Conservation (phyloP, 805 yeast species). For the Starmera amethionina region DNA sequence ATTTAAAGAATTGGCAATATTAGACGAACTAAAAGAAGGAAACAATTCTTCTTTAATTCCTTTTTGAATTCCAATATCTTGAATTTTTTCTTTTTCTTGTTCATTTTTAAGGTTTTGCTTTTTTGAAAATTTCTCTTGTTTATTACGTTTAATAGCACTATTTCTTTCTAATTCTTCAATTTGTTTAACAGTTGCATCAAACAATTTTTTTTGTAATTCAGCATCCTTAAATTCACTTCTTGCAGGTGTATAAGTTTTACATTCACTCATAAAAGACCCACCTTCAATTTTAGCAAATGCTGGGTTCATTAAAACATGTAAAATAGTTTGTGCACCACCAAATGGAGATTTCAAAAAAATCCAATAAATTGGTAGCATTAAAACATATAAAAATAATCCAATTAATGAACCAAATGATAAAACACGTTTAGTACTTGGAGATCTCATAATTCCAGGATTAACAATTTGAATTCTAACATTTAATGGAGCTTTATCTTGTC, state of each 20-base stretch:
- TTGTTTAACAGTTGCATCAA: constrained; percentile 46
- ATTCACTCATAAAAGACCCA: constrained; percentile 67
- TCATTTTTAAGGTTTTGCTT: constrained; percentile 1
- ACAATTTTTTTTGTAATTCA: constrained; percentile 51
- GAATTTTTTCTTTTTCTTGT: neutral
- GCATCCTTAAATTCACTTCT: constrained; percentile 57
- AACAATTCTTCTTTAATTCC: neutral
- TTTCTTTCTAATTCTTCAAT: constrained; percentile 57
- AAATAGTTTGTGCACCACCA: constrained; percentile 72
- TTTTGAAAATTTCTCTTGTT: constrained; percentile 13
- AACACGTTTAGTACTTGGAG: constrained; percentile 75
- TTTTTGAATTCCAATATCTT: neutral
- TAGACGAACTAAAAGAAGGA: too few species aligned
- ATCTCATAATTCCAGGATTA: constrained; percentile 89
- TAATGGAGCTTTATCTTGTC: constrained; percentile 63
- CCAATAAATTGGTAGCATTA: constrained; percentile 79
- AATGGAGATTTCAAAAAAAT: constrained; percentile 62
- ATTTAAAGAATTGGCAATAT: too few species aligned
- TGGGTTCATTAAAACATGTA: constrained; percentile 66
- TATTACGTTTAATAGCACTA: constrained; percentile 60
- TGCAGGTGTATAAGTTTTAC: constrained; percentile 42
- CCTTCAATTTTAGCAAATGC: constrained; percentile 52
- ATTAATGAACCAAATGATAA: constrained; percentile 65
- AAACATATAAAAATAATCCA: constrained; percentile 52
- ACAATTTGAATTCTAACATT: constrained; percentile 65